A percentile compares a stretch with the other conserved stretches of the same genome.
These are phyloP conservation scores for Acanthamoeba sp. DNA, from an alignment of 208 protist species.

Conservation along the genomic window DNA sequence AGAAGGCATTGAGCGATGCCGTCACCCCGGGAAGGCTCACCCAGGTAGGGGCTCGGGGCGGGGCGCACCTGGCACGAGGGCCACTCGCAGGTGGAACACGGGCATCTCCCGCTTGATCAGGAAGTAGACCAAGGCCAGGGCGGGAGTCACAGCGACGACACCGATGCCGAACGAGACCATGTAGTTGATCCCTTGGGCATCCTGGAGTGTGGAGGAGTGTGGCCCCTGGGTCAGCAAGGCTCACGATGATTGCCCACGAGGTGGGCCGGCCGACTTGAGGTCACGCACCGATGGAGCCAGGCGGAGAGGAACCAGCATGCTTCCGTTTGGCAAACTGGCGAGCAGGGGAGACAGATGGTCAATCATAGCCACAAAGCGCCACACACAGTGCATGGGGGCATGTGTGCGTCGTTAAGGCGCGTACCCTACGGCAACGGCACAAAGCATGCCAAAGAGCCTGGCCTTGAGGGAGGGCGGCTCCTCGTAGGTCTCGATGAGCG, in stretches of 20 bases:
- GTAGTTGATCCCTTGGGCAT: slow-evolving; percentile 62
- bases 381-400: too few species aligned
- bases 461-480: background rate
- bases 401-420: background rate
- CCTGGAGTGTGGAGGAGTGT: background rate
- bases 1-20: background rate
- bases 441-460: slow-evolving; percentile 1
- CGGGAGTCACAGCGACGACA: slow-evolving; percentile 3
- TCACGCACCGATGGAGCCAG: background rate
- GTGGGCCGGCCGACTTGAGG: too few species aligned
- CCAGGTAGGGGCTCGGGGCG: too few species aligned
- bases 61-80: slow-evolving; percentile 15
- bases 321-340: slow-evolving; percentile 19
- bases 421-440: background rate
- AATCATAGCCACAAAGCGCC: background rate
- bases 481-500: background rate
- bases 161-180: slow-evolving; percentile 53
- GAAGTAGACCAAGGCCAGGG: slow-evolving; percentile 19
- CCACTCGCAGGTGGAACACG: slow-evolving; percentile 16
- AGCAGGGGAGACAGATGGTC: background rate
- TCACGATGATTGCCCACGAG: too few species aligned
- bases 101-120: slow-evolving; percentile 9
- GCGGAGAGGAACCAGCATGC: slow-evolving; percentile 38
- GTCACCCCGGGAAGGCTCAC: background rate
- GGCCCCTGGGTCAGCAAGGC: too few species aligned